Evolutionary conservation across 129 eudicot genomes (phyloP).

Genomic region (Flaveria trinervia): DNA sequence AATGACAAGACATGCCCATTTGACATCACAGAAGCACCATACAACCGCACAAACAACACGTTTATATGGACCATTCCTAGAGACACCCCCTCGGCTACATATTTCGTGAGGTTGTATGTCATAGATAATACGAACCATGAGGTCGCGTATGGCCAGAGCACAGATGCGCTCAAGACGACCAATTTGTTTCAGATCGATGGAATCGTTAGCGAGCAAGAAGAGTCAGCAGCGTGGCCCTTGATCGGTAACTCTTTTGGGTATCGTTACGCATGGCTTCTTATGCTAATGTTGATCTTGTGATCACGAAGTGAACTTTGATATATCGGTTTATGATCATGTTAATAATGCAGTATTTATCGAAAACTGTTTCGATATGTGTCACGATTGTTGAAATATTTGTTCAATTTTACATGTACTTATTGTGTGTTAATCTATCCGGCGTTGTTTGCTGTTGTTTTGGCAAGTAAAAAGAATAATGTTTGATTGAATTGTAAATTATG

Average conservation of each 20-base stretch:
- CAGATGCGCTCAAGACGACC: constrained; percentile 32
- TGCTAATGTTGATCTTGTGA: constrained; percentile 31
- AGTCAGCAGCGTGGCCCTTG: constrained; percentile 18
- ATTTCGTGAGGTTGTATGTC: constrained; percentile 55
- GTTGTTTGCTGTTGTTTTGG: not conserved
- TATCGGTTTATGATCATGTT: not conserved
- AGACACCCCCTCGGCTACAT: constrained; percentile 50
- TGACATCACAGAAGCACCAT: constrained; percentile 36
- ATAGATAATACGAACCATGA: constrained; percentile 32
- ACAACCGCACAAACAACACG: constrained; percentile 39
- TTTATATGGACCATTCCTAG: constrained; percentile 36
- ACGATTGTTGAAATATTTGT: not conserved
- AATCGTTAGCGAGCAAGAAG: constrained; percentile 39
- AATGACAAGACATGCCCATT: constrained; percentile 64
- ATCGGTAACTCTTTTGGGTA: constrained; percentile 11
- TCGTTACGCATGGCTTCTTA: constrained; percentile 29
- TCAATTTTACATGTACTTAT: constrained; percentile 1
- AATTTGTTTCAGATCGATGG: constrained; percentile 43
- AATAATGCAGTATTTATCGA: not conserved
- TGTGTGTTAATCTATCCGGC: not conserved
- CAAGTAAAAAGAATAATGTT: not conserved
- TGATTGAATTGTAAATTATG: too few relatives aligned
- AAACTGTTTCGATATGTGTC: not conserved
- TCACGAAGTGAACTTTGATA: constrained; percentile 10
- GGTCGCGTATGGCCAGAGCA: constrained; percentile 51